A percentile compares a stretch with the other conserved stretches of the same genome.
Conservation (phyloP, 2,329 filamentous ascomycete genomes). For the Colletotrichum sp. region DNA sequence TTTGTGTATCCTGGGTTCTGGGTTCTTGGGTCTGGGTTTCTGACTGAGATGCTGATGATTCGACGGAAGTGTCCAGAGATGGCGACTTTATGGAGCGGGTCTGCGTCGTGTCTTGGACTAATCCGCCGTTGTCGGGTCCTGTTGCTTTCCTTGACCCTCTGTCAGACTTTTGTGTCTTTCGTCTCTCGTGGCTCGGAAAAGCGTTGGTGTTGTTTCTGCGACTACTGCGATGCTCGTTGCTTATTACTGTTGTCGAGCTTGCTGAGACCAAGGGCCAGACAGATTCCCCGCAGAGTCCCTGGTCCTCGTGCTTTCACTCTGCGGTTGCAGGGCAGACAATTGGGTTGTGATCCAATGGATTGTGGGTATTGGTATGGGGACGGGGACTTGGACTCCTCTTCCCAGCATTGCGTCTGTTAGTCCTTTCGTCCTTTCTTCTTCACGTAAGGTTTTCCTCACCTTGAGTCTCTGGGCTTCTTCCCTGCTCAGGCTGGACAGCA, state of each 20-base stretch:
- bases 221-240: background rate
- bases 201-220: background rate
- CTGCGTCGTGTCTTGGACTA: background rate
- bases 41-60: background rate
- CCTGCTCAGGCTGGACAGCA: background rate
- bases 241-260: background rate
- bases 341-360: background rate
- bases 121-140: background rate
- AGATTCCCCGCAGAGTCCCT: background rate
- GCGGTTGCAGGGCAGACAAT: background rate
- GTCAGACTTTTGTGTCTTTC: background rate
- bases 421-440: constrained; percentile 3
- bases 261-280: background rate
- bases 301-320: background rate
- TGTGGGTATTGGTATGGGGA: background rate
- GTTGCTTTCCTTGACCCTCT: background rate
- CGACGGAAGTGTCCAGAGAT: background rate
- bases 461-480: background rate
- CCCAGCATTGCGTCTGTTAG: background rate
- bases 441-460: constrained; percentile 2
- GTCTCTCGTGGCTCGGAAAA: background rate
- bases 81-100: background rate
- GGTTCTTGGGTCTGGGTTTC: background rate
- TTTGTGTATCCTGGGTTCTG: background rate
- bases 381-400: background rate